Percentiles rank a stretch among this genome's conserved stretches.
phyloP scores from a whole-genome alignment of 805 yeast genomes.

The Candida khao-thaluensis region DNA sequence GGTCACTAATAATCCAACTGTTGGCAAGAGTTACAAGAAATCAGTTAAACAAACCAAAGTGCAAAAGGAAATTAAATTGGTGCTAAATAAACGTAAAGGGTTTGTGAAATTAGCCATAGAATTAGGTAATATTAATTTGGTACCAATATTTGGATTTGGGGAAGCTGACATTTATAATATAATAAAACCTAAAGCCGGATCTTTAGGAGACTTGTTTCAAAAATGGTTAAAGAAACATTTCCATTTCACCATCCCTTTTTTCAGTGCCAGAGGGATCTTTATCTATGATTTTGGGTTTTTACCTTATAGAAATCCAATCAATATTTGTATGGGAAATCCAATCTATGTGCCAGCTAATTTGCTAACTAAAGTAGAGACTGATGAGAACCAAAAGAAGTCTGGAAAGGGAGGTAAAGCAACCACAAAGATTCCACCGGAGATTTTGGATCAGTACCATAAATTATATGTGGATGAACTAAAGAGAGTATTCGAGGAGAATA shows the following conservation, averaged over 20 bases:
- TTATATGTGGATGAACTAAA: constrained; percentile 64
- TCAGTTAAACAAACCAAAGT: constrained; percentile 6
- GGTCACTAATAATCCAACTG: constrained; percentile 31
- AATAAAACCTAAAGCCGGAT: constrained; percentile 37
- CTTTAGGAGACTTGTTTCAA: constrained; percentile 58
- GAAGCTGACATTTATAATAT: constrained; percentile 64
- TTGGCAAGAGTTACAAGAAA: constrained; percentile 31
- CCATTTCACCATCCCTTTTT: constrained; percentile 87
- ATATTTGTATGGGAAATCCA: constrained; percentile 73
- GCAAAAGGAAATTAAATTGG: constrained; percentile 58
- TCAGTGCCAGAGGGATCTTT: constrained; percentile 89
- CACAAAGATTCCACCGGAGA: constrained; percentile 35
- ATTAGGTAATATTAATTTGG: constrained; percentile 72
- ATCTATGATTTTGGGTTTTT: constrained; percentile 89
- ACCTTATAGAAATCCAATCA: constrained; percentile 79
- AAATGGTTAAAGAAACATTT: constrained; percentile 64
- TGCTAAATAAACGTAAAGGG: constrained; percentile 78
- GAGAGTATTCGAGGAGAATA: constrained; percentile 65
- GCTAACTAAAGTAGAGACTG: constrained; percentile 21
- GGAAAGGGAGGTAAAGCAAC: constrained; percentile 3
- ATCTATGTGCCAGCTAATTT: constrained; percentile 50
- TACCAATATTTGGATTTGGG: constrained; percentile 90
- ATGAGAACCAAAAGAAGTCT: constrained; percentile 6
- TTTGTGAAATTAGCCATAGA: constrained; percentile 84
- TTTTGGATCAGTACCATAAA: constrained; percentile 68